Evolutionary conservation across 768 basidiomycete species (phyloP).

Genomic region (Exsudoporus frostii): DNA sequence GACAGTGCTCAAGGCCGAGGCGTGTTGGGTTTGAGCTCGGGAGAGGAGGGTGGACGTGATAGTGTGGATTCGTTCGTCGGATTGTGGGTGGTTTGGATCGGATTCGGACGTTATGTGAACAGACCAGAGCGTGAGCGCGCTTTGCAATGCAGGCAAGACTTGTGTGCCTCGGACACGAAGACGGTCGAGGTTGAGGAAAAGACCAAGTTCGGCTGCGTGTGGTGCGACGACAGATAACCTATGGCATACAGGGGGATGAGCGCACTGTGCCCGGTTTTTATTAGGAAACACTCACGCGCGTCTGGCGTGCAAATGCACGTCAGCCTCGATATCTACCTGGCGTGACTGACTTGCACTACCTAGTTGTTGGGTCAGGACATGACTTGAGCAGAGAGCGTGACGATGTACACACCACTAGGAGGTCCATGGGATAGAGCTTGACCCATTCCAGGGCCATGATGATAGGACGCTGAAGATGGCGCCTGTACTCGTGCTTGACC

Average conservation of each 20-base stretch:
- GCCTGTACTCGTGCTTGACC: background rate
- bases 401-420: conserved; percentile 1
- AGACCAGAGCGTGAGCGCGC: conserved; percentile 52
- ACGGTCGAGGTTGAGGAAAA: conserved; percentile 56
- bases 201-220: conserved; percentile 56
- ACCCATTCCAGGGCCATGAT: background rate
- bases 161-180: conserved; percentile 41
- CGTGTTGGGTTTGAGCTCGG: conserved; percentile 45
- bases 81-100: conserved; percentile 35
- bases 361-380: background rate
- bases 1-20: conserved; percentile 42
- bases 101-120: conserved; percentile 41
- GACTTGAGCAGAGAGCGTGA: background rate
- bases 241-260: background rate
- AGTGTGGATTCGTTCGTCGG: background rate
- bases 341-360: background rate
- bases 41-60: conserved; percentile 38
- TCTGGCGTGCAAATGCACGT: background rate
- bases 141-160: conserved; percentile 48
- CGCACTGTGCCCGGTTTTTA: background rate
- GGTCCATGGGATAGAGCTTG: background rate
- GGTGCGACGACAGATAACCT: conserved; percentile 44
- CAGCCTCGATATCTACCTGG: background rate
- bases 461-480: background rate
- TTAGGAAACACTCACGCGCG: conserved; percentile 8